Conservation (phyloP, 345 rosid species). For the Excoecaria cochinchinensis region DNA sequence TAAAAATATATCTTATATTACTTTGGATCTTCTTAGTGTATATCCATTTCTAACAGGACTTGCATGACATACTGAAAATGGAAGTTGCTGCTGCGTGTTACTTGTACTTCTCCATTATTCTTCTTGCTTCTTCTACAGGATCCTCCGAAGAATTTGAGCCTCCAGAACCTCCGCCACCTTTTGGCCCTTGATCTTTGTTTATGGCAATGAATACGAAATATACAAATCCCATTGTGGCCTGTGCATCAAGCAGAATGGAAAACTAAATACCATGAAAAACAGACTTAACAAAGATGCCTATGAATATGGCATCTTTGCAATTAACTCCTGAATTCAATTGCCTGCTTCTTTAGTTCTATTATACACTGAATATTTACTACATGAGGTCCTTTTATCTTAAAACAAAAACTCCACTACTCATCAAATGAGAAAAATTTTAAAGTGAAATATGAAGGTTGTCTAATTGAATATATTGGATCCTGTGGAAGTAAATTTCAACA, state of each 20-base stretch:
- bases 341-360: too few relatives aligned
- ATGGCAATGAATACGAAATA: conserved; percentile 80
- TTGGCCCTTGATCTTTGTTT: conserved; percentile 70
- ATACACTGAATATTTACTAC: too few relatives aligned
- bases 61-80: neutral
- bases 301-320: neutral
- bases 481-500: neutral
- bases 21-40: too few relatives aligned
- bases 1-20: too few relatives aligned
- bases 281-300: neutral
- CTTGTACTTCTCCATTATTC: conserved; percentile 95
- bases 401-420: too few relatives aligned
- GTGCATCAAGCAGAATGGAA: conserved; percentile 22
- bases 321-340: too few relatives aligned
- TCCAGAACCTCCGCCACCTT: conserved; percentile 36
- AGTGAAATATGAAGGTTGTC: too few relatives aligned
- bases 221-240: conserved; percentile 92
- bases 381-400: too few relatives aligned
- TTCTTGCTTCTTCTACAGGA: conserved; percentile 73
- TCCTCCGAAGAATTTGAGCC: conserved; percentile 41
- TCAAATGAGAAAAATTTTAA: too few relatives aligned
- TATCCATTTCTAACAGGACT: too few relatives aligned
- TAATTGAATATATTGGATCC: neutral
- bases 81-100: conserved; percentile 16
- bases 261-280: neutral